Percentiles rank a stretch among this genome's conserved stretches.
These are phyloP conservation scores for Septoria linicola DNA, from an alignment of 2,329 filamentous ascomycete species.

Conservation along the genomic window DNA sequence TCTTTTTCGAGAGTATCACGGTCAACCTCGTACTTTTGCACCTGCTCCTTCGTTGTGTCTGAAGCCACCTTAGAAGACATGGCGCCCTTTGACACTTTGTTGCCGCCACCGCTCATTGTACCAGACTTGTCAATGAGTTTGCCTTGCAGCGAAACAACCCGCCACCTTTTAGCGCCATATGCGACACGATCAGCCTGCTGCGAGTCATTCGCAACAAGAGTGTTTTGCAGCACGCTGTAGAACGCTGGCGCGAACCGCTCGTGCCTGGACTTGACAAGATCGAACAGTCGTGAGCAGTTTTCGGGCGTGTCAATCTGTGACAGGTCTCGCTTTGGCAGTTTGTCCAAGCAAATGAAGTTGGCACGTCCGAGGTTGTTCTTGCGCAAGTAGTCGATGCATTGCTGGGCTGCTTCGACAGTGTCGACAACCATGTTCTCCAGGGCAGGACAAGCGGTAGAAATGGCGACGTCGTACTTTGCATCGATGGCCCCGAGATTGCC, in stretches of 20 bases:
- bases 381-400: slow-evolving; percentile 94
- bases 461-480: slow-evolving; percentile 92
- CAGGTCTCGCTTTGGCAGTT: slow-evolving; percentile 75
- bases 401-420: slow-evolving; percentile 90
- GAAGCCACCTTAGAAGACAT: slow-evolving; percentile 97
- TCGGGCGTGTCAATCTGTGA: slow-evolving; percentile 83
- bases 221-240: slow-evolving; percentile 93
- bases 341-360: slow-evolving; percentile 95
- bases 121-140: slow-evolving; percentile 97
- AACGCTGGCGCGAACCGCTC: slow-evolving; percentile 86
- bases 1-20: slow-evolving; percentile 80
- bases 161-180: slow-evolving; percentile 89
- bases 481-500: slow-evolving; percentile 95
- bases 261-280: slow-evolving; percentile 85
- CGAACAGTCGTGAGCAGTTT: slow-evolving; percentile 86
- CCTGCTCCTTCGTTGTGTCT: slow-evolving; percentile 83
- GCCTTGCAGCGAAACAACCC: slow-evolving; percentile 91
- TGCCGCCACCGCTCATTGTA: slow-evolving; percentile 97
- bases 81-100: slow-evolving; percentile 80
- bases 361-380: slow-evolving; percentile 97
- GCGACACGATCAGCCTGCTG: slow-evolving; percentile 97
- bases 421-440: slow-evolving; percentile 97
- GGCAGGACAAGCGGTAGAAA: slow-evolving; percentile 88
- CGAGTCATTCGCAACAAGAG: slow-evolving; percentile 85
- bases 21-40: slow-evolving; percentile 80